A percentile compares a stretch with the other conserved stretches of the same genome.
Evolutionary conservation across 768 basidiomycete species (phyloP).

Genomic region (Kwoniella dendrophila): DNA sequence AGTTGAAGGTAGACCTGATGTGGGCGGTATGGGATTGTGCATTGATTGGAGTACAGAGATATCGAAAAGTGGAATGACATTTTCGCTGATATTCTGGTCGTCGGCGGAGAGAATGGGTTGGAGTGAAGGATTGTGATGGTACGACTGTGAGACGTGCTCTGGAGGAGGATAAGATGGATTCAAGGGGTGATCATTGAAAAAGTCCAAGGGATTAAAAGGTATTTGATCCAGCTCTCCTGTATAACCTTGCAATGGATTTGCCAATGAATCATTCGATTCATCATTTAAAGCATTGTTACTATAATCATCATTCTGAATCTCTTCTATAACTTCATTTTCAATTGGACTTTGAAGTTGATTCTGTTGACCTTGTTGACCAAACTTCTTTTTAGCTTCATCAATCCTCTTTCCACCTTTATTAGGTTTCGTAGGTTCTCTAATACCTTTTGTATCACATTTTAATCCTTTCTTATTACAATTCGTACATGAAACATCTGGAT

Average conservation of each 20-base stretch:
- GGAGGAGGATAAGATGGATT: background rate
- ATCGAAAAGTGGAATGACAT: background rate
- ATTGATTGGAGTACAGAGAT: background rate
- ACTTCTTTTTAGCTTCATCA: conserved; percentile 34
- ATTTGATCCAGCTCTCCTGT: conserved; percentile 2
- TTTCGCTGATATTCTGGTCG: no score
- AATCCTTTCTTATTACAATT: conserved; percentile 39
- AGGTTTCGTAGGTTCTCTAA: conserved; percentile 37
- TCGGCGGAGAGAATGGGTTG: no score
- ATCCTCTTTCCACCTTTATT: conserved; percentile 45
- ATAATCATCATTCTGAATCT: background rate
- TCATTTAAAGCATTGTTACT: no score
- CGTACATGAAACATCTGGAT: conserved; percentile 36
- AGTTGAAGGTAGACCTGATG: background rate
- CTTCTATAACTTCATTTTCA: background rate
- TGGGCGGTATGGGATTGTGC: background rate
- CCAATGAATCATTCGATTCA: no score
- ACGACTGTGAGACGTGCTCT: background rate
- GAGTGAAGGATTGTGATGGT: background rate
- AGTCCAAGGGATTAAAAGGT: background rate
- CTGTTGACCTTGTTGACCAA: conserved; percentile 15
- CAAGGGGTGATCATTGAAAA: background rate
- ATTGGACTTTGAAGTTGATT: background rate
- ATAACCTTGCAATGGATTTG: no score
- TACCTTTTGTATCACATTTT: conserved; percentile 35